These are phyloP conservation scores for Botrytis galanthina DNA, from an alignment of 2,329 filamentous ascomycete species.

Conservation along the genomic window DNA sequence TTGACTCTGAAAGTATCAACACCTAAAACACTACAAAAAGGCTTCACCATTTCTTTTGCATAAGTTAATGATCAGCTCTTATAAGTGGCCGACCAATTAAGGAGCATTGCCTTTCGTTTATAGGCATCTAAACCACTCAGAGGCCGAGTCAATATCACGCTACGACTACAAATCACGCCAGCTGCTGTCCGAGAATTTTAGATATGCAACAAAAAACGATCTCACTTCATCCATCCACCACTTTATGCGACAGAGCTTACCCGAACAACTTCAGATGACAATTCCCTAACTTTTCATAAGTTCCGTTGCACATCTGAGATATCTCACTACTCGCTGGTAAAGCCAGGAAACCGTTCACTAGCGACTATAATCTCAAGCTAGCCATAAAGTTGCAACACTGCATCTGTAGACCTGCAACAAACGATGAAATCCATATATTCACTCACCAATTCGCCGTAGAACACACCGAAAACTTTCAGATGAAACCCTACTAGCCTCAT, in stretches of 20 bases:
- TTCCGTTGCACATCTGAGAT: not conserved
- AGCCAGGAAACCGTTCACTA: not conserved
- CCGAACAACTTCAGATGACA: not conserved
- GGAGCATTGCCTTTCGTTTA: not conserved
- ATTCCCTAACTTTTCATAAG: fast-evolving
- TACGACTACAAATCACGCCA: not conserved
- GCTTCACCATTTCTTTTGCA: no score
- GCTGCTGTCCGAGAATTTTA: no score
- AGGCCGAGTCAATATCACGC: not conserved
- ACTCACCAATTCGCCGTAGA: not conserved
- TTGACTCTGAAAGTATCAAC: no score
- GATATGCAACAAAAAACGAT: not conserved
- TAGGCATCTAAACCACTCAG: not conserved
- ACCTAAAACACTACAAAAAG: not conserved
- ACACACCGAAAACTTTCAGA: not conserved
- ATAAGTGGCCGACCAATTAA: not conserved
- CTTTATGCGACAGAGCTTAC: not conserved
- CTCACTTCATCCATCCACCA: not conserved
- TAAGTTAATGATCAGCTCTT: not conserved
- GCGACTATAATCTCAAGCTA: not conserved
- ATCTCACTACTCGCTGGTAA: not conserved
- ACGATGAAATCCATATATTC: not conserved
- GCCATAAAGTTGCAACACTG: not conserved
- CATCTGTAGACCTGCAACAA: not conserved
- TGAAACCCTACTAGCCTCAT: not conserved